These are phyloP conservation scores for Podospora bellae-mahoneyi DNA, from an alignment of 495 filamentous ascomycete species.

Conservation along the genomic window DNA sequence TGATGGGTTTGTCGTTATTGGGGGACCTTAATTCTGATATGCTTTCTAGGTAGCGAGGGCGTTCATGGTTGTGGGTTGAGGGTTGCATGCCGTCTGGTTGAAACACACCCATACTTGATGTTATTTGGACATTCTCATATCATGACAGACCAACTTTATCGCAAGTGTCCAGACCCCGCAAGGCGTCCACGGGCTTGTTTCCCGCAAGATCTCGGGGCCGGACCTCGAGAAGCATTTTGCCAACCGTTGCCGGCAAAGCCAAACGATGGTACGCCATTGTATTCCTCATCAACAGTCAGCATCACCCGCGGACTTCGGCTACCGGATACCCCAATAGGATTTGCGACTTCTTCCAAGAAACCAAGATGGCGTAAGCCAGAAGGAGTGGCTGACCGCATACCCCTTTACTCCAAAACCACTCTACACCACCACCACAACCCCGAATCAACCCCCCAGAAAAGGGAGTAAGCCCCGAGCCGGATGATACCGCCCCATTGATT, in stretches of 20 bases:
- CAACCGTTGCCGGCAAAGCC: background rate
- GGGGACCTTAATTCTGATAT: background rate
- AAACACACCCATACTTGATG: too few relatives aligned
- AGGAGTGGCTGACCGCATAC: background rate
- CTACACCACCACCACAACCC: background rate
- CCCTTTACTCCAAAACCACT: background rate
- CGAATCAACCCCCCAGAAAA: background rate
- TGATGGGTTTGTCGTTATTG: background rate
- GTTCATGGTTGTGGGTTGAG: background rate
- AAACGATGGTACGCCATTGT: background rate
- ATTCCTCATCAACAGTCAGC: background rate
- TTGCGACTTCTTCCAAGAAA: background rate
- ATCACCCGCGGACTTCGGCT: background rate
- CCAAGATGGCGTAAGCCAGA: background rate
- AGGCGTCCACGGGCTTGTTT: too few relatives aligned
- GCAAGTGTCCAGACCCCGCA: too few relatives aligned
- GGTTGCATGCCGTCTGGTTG: too few relatives aligned
- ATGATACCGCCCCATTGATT: background rate
- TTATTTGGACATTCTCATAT: too few relatives aligned
- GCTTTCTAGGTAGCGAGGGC: background rate
- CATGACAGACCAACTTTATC: too few relatives aligned
- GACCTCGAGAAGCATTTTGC: background rate
- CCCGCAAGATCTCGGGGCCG: background rate
- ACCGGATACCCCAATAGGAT: background rate
- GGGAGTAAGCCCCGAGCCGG: background rate